Conservation (phyloP, 805 yeast species). For the Yarrowia osloensis region DNA sequence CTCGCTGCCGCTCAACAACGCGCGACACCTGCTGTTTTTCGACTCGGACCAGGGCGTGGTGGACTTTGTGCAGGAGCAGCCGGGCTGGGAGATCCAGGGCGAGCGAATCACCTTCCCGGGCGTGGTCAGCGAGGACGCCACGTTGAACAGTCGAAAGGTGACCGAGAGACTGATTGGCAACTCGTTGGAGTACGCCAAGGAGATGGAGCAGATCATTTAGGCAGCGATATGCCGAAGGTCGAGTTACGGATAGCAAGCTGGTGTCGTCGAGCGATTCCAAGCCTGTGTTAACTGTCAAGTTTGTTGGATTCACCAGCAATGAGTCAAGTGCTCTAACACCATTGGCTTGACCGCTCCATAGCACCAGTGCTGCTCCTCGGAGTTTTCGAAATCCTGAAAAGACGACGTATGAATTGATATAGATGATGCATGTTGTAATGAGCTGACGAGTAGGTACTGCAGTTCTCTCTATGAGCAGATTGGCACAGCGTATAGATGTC, state of each 20-base stretch:
- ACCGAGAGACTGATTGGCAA: constrained; percentile 58
- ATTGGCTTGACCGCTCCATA: no score
- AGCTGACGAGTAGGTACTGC: not conserved
- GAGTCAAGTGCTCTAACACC: no score
- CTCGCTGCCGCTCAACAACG: constrained; percentile 75
- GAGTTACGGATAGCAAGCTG: not conserved
- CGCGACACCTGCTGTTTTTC: constrained; percentile 76
- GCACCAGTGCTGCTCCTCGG: not conserved
- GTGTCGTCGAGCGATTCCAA: no score
- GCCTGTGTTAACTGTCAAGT: no score
- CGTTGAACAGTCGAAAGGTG: constrained; percentile 39
- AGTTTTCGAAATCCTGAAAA: no score
- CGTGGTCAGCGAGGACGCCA: constrained; percentile 45
- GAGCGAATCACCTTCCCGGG: constrained; percentile 45
- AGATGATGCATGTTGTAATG: constrained; percentile 3
- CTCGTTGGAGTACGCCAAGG: constrained; percentile 83
- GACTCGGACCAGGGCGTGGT: constrained; percentile 57
- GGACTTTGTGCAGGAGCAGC: constrained; percentile 52
- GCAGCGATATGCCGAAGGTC: not conserved
- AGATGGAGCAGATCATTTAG: constrained; percentile 86
- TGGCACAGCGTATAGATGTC: no score
- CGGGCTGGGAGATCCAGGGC: constrained; percentile 62
- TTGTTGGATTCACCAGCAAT: no score
- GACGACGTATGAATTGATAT: not conserved
- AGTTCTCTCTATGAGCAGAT: no score